These are phyloP conservation scores for Glycine soja DNA, from an alignment of 306 rosid genomes.

Conservation along the genomic window DNA sequence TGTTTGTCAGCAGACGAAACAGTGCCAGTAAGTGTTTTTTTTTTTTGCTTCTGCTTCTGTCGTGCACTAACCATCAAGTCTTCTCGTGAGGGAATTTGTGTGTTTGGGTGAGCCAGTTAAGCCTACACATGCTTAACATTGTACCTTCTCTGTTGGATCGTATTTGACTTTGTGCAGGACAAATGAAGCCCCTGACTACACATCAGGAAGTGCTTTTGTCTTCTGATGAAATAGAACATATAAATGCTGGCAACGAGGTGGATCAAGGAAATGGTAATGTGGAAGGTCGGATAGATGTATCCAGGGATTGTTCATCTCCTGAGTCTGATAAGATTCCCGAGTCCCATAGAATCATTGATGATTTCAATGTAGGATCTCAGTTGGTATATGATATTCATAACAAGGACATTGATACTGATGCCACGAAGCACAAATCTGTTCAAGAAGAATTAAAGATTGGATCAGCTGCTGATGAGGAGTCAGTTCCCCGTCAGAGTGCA, in stretches of 20 bases:
- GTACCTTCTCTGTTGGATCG: too few relatives aligned
- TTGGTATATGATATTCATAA: slow-evolving; percentile 50
- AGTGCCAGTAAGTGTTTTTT: slow-evolving; percentile 56
- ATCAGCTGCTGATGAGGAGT: slow-evolving; percentile 50
- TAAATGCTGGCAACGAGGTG: slow-evolving; percentile 14
- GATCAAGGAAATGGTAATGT: slow-evolving; percentile 21
- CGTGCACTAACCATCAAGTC: background rate
- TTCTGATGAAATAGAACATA: slow-evolving; percentile 27
- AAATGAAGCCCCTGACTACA: slow-evolving; percentile 63
- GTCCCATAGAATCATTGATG: slow-evolving; percentile 32
- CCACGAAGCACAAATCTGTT: slow-evolving; percentile 40
- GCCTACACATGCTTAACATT: too few relatives aligned
- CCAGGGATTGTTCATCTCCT: slow-evolving; percentile 55
- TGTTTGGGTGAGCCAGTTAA: too few relatives aligned
- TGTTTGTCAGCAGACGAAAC: slow-evolving; percentile 57
- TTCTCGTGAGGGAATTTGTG: too few relatives aligned
- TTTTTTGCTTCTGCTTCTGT: background rate
- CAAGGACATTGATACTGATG: slow-evolving; percentile 46
- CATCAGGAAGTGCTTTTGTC: slow-evolving; percentile 50
- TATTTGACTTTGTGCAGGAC: slow-evolving; percentile 49
- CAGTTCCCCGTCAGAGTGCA: slow-evolving; percentile 38
- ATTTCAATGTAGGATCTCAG: slow-evolving; percentile 44
- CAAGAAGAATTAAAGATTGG: slow-evolving; percentile 52
- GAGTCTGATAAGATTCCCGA: slow-evolving; percentile 52
- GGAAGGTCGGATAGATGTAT: slow-evolving; percentile 51